These are phyloP conservation scores for Cyberlindnera mrakii DNA, from an alignment of 805 yeast species.

Conservation along the genomic window DNA sequence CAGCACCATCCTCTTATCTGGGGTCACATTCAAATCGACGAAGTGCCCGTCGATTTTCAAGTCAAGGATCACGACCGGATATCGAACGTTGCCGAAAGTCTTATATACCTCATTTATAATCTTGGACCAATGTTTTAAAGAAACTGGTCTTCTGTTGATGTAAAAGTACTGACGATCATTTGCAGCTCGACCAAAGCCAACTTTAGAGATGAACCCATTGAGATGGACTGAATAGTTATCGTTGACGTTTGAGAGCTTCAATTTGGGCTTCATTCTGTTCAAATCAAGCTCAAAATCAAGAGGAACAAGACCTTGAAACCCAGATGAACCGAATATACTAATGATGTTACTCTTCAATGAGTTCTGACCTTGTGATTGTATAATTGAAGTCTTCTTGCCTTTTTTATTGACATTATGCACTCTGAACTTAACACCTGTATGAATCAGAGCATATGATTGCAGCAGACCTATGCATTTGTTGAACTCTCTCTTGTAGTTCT, in stretches of 20 bases:
- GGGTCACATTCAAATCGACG: constrained; percentile 85
- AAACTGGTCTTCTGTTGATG: constrained; percentile 73
- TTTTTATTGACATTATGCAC: constrained; percentile 46
- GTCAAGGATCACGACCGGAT: constrained; percentile 64
- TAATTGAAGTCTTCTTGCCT: constrained; percentile 45
- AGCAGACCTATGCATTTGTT: constrained; percentile 56
- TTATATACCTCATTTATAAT: constrained; percentile 70
- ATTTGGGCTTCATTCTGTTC: constrained; percentile 19
- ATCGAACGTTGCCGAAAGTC: constrained; percentile 64
- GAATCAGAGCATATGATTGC: constrained; percentile 63
- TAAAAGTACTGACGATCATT: constrained; percentile 72
- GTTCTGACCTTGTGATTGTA: constrained; percentile 51
- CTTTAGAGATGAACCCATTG: constrained; percentile 65
- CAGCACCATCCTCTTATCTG: constrained; percentile 76
- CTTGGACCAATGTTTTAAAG: constrained; percentile 46
- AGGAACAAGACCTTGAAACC: constrained; percentile 50
- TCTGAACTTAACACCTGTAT: constrained; percentile 48
- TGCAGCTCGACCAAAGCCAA: constrained; percentile 66
- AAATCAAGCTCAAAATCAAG: constrained; percentile 38
- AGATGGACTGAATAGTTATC: constrained; percentile 32
- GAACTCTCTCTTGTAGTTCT: constrained; percentile 66
- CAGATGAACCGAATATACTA: constrained; percentile 65
- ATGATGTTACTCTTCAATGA: constrained; percentile 52
- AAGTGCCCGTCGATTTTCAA: constrained; percentile 43
- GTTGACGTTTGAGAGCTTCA: constrained; percentile 7